Conservation (phyloP, 2,329 filamentous ascomycete species). For the Penicillium verrucosum region DNA sequence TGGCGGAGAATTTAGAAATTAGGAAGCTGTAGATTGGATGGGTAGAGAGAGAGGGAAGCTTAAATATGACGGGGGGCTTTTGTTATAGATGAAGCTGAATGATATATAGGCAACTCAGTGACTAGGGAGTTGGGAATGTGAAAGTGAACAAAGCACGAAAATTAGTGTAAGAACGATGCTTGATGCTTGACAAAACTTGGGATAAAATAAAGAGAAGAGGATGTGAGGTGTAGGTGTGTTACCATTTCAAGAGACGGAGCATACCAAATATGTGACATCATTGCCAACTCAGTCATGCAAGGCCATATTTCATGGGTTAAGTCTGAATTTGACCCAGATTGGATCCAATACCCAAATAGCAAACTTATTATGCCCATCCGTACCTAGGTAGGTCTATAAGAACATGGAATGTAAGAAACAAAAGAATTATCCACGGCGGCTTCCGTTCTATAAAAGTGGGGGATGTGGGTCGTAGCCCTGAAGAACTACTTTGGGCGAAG, state of each 20-base stretch:
- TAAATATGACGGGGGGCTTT: background rate
- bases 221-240: background rate
- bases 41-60: background rate
- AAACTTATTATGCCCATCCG: background rate
- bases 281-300: background rate
- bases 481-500: background rate
- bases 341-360: background rate
- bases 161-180: background rate
- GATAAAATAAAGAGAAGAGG: background rate
- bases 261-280: slow-evolving; percentile 3
- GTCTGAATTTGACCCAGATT: background rate
- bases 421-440: background rate
- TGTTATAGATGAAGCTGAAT: background rate
- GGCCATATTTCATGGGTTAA: background rate
- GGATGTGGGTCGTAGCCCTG: background rate
- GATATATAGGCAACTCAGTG: background rate
- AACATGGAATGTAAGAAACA: background rate
- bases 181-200: background rate
- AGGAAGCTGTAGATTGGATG: background rate
- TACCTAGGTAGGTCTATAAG: too few species aligned
- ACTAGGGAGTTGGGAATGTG: background rate
- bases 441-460: background rate
- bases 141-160: background rate
- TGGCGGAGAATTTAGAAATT: background rate
- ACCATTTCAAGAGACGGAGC: background rate